Evolutionary conservation across 108 stramenopile genomes (phyloP).

Genomic region (Mayamaea pseudoterrestris): DNA sequence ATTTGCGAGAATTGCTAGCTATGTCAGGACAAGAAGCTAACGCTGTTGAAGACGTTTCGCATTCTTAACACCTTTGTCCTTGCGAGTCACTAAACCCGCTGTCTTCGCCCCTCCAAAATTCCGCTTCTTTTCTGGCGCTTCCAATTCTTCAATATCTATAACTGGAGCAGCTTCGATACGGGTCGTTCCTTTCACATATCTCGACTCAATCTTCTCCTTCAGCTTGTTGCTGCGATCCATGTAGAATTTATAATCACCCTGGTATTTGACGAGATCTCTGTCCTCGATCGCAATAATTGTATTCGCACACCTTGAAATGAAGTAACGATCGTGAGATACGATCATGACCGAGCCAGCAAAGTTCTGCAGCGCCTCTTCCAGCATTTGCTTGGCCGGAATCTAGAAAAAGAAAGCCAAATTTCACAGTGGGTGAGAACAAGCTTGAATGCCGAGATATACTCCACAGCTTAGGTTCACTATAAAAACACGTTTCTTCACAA

Average conservation of each 20-base stretch:
- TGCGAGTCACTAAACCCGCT: conserved; percentile 67
- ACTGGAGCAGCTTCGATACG: conserved; percentile 63
- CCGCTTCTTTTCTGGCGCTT: conserved; percentile 60
- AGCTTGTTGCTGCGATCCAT: conserved; percentile 75
- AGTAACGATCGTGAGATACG: conserved; percentile 95
- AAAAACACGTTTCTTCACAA: no score
- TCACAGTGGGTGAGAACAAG: conserved; percentile 20
- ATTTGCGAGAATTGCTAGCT: no score
- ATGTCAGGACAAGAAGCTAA: no score
- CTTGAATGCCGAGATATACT: not conserved
- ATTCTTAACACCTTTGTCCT: conserved; percentile 96
- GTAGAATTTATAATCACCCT: conserved; percentile 95
- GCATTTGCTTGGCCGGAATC: conserved; percentile 97
- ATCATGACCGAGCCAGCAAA: conserved; percentile 88
- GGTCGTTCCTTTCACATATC: conserved; percentile 65
- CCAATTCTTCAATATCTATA: conserved; percentile 54
- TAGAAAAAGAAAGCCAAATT: no score
- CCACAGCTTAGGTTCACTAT: not conserved
- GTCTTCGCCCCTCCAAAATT: conserved; percentile 88
- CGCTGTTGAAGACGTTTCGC: conserved; percentile 83
- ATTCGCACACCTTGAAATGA: conserved; percentile 89
- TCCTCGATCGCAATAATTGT: conserved; percentile 92
- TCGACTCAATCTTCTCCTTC: conserved; percentile 79
- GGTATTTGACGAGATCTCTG: conserved; percentile 63
- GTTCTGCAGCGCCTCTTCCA: conserved; percentile 93